Evolutionary conservation across 1,139 yeast species (phyloP).

Genomic region (Kodamaea alishanica): DNA sequence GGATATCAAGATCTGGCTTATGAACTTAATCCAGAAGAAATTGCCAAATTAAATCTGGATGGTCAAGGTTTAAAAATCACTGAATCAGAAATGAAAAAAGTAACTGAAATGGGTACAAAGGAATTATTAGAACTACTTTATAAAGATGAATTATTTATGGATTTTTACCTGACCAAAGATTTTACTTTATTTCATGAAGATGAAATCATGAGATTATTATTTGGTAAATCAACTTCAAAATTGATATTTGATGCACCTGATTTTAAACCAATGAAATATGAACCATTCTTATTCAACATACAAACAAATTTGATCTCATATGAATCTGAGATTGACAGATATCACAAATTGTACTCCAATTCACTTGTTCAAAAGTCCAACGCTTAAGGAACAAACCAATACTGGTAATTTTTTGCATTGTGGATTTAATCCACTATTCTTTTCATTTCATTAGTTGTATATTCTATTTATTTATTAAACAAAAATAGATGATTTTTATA

Average conservation of each 20-base stretch:
- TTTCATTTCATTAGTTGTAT: neutral
- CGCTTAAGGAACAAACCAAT: constrained; percentile 26
- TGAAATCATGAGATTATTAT: constrained; percentile 31
- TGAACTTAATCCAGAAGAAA: constrained; percentile 23
- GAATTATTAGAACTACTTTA: constrained; percentile 28
- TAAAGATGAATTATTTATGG: constrained; percentile 36
- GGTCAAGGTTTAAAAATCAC: constrained; percentile 14
- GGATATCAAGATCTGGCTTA: constrained; percentile 15
- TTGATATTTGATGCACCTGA: constrained; percentile 24
- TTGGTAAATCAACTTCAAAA: constrained; percentile 28
- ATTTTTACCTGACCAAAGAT: constrained; percentile 24
- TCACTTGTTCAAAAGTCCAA: constrained; percentile 7
- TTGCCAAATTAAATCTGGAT: constrained; percentile 10
- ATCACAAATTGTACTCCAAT: constrained; percentile 2
- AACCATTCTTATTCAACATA: constrained; percentile 32
- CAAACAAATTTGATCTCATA: constrained; percentile 24
- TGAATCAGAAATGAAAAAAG: constrained; percentile 17
- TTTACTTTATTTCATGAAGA: constrained; percentile 37
- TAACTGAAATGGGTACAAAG: constrained; percentile 10
- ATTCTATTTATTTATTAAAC: constrained; percentile 3
- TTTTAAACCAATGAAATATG: constrained; percentile 33
- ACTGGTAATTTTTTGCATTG: neutral
- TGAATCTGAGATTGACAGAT: constrained; percentile 24
- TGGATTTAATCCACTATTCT: neutral
- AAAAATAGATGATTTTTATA: constrained; percentile 21